Base-by-base conservation (phyloP, 805 yeast species). In the Metschnikowia bowlesiae region DNA sequence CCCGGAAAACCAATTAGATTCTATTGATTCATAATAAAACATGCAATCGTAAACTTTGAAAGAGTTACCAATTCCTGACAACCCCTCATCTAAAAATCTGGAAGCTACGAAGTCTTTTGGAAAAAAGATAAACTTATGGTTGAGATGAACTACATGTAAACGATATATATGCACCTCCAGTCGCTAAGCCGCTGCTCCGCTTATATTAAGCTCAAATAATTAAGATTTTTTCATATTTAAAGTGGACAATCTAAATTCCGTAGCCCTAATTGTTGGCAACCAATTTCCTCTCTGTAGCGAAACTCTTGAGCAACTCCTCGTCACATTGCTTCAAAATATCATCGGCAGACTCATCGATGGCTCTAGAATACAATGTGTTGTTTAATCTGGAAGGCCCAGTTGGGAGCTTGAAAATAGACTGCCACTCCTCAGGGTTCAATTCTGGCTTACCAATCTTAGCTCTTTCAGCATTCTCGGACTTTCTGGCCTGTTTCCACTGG, bases 371-470 rank as follows among this genome's bases (percentile, higher is more conserved):
- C 54, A 87, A 78, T 69, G 88, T 70, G 67, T 83, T 84, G 60
- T 87, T 89, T 57, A 81, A 79, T 62, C 91, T 78, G 16, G 88
- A 81, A 32, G 95, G 92, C 65, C 85, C 90, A 41, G 71, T 78
- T 29, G 91, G 90, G 55, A 85, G 77, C 64, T 78, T 82, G 73
- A 81, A 85, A 34, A 79, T 69, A 42, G 79, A 67, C 60, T 76
- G 78, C 90, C 90, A 87, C 63, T 83, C 90, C 44, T 76, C 72
- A 43, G 82, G 80, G 60, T 78, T 79, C 58, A 78, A 66, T 48
- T 73, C 76, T 44, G 77, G 73, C 62, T 83, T 81, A 49, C 87
- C 84, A 35, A 64, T 68, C 62, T 81, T 80, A 49, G 78, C 79
- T 54, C 86, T 76, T 57, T 76, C 79, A 39, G 76, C 74, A 68